phyloP scores from a whole-genome alignment of 257 asterid genomes.

The Nicotiana undulata region DNA sequence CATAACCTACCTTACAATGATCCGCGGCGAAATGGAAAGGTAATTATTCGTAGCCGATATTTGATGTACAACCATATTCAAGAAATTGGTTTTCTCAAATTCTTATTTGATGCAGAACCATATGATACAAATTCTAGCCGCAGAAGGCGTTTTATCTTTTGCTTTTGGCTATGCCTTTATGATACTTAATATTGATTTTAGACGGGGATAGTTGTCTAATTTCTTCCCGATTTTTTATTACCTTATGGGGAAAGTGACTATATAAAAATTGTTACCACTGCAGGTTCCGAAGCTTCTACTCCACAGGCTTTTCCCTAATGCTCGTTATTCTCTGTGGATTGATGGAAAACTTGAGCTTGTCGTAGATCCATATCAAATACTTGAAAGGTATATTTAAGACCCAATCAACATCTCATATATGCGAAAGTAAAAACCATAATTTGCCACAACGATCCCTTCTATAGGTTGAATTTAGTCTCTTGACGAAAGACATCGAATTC shows the following conservation, averaged over 20 bases:
- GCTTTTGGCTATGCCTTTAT: not conserved
- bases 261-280: not conserved
- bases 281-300: conserved; percentile 91
- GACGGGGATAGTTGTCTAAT: not conserved
- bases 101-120: not conserved
- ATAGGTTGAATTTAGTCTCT: no score
- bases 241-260: not conserved
- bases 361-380: conserved; percentile 85
- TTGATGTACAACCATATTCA: no score
- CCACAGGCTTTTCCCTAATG: conserved; percentile 83
- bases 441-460: no score
- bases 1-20: conserved; percentile 76
- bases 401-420: not conserved
- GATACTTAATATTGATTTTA: not conserved
- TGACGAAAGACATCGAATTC: no score
- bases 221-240: not conserved
- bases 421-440: not conserved
- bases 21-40: conserved; percentile 96
- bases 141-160: not conserved
- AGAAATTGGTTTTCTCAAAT: not conserved
- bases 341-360: conserved; percentile 95
- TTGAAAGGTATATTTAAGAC: conserved; percentile 58
- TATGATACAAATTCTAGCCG: not conserved
- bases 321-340: conserved; percentile 86
- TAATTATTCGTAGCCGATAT: conserved; percentile 11